A percentile compares a stretch with the other conserved stretches of the same genome.
Evolutionary conservation across 176 grass and related monocot species (phyloP).

Genomic region (Microstegium vimineum): DNA sequence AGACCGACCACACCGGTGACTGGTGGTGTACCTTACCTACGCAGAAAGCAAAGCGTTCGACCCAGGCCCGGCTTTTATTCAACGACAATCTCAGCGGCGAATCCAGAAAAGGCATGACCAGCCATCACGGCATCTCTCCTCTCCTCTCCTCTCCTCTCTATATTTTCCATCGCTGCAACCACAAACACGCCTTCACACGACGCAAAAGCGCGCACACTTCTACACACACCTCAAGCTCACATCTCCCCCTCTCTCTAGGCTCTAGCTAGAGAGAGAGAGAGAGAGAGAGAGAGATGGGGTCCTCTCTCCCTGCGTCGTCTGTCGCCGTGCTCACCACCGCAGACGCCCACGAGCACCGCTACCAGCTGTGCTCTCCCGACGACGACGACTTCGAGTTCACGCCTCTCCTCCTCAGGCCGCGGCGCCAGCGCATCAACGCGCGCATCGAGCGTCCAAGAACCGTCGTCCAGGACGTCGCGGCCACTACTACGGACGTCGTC

Average conservation of each 20-base stretch:
- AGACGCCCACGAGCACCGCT: background rate
- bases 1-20: background rate
- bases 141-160: background rate
- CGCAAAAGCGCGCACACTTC: background rate
- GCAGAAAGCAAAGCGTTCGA: background rate
- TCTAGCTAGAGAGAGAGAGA: background rate
- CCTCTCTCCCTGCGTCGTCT: slow-evolving; percentile 10
- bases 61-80: background rate
- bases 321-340: slow-evolving; percentile 16
- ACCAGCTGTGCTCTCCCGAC: background rate
- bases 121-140: background rate
- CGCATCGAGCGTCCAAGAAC: slow-evolving; percentile 2
- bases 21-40: background rate
- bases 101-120: background rate
- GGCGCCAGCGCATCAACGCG: background rate
- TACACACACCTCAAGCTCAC: background rate
- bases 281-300: slow-evolving; percentile 1
- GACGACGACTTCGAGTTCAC: slow-evolving; percentile 24
- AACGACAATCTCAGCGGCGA: background rate
- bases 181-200: background rate
- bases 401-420: slow-evolving; percentile 14
- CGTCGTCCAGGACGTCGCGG: background rate
- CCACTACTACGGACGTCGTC: background rate
- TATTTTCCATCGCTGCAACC: background rate
- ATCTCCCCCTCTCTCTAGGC: background rate